Conservation (phyloP, 192 early-diverging fungal genomes). For the Phycomyces blakesleeanus region DNA sequence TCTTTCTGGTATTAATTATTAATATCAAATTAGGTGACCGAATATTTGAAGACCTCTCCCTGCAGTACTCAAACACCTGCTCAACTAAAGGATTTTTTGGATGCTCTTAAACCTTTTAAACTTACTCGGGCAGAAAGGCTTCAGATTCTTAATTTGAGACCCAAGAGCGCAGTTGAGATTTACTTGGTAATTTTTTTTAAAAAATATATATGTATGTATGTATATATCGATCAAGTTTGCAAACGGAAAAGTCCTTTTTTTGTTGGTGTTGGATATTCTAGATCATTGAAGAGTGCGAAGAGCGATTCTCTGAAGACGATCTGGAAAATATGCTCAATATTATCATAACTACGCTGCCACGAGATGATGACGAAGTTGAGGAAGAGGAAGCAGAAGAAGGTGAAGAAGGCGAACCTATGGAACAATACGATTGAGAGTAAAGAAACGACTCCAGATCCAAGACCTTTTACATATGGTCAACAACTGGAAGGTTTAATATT, state of each 20-base stretch:
- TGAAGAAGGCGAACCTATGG: constrained; percentile 20
- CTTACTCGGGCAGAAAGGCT: constrained; percentile 72
- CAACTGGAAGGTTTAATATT: too few relatives aligned
- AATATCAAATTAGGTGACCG: constrained; percentile 35
- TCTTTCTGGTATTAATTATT: neutral
- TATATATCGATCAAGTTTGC: neutral
- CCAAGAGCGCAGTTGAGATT: constrained; percentile 61
- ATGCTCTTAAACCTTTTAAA: constrained; percentile 38
- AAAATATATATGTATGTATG: neutral
- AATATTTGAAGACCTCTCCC: constrained; percentile 56
- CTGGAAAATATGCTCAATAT: constrained; percentile 50
- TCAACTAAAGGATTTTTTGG: constrained; percentile 46
- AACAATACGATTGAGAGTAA: constrained; percentile 2
- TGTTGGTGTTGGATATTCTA: constrained; percentile 16
- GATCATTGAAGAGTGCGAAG: constrained; percentile 71
- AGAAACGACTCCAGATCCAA: too few relatives aligned
- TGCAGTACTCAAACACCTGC: constrained; percentile 53
- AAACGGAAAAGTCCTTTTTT: neutral
- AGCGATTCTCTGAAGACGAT: constrained; percentile 54
- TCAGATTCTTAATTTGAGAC: constrained; percentile 71
- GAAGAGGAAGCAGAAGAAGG: constrained; percentile 33
- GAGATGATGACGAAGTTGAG: constrained; percentile 39
- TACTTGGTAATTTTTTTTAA: constrained; percentile 50
- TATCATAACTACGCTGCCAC: constrained; percentile 47
- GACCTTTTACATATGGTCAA: too few relatives aligned